phyloP scores from a whole-genome alignment of 2,329 filamentous ascomycete species.

The Tolypocladium guangdongense region DNA sequence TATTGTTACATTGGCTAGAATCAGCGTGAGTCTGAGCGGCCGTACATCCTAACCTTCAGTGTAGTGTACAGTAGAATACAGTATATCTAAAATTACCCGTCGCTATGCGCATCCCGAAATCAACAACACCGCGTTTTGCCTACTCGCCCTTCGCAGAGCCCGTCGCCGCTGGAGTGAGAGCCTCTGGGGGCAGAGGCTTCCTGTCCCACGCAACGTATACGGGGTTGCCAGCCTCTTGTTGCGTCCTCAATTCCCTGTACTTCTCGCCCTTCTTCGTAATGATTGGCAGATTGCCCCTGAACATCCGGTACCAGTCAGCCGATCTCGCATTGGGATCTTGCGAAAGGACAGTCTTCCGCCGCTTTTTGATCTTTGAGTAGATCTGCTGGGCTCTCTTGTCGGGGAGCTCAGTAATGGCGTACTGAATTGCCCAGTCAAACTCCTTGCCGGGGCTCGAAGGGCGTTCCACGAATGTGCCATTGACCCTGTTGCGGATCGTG shows the following conservation, averaged over 20 bases:
- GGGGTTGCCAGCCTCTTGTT: conserved; percentile 34
- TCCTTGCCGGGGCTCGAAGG: conserved; percentile 33
- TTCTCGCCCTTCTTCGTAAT: conserved; percentile 42
- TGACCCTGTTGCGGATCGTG: conserved; percentile 60
- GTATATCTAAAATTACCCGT: neutral
- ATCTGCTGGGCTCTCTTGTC: conserved; percentile 32
- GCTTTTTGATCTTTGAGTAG: conserved; percentile 44
- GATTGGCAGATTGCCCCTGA: conserved; percentile 26
- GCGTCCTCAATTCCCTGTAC: conserved; percentile 45
- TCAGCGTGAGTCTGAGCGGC: neutral
- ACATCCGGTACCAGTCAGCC: conserved; percentile 35
- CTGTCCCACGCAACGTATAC: conserved; percentile 35
- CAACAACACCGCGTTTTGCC: neutral
- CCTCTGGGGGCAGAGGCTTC: conserved; percentile 11
- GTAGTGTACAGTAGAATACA: neutral
- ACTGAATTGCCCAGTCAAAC: conserved; percentile 64
- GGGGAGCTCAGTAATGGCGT: conserved; percentile 56
- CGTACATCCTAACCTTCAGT: neutral
- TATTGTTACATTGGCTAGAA: neutral
- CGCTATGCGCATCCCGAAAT: neutral
- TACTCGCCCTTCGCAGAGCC: neutral
- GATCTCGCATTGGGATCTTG: conserved; percentile 30
- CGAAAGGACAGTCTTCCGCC: conserved; percentile 38
- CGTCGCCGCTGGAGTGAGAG: too few species aligned
- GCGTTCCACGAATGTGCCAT: conserved; percentile 51